These are phyloP conservation scores for Ophiostoma sp. DNA, from an alignment of 2,329 filamentous ascomycete species.

Conservation along the genomic window DNA sequence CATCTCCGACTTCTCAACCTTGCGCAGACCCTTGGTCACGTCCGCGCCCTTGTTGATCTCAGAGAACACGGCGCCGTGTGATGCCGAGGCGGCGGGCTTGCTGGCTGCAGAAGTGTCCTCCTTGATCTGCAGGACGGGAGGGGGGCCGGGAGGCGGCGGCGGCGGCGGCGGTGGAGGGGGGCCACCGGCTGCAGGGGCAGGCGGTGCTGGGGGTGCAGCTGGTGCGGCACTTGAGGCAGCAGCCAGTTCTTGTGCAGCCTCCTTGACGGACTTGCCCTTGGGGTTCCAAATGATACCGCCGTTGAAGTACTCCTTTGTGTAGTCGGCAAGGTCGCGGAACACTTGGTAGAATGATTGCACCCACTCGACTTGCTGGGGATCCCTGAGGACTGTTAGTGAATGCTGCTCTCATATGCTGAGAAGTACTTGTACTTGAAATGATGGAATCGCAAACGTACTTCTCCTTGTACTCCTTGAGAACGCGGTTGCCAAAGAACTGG, in stretches of 20 bases:
- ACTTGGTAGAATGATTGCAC: constrained; percentile 88
- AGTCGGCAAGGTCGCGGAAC: constrained; percentile 76
- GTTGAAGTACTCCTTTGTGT: constrained; percentile 76
- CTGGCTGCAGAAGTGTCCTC: constrained; percentile 43
- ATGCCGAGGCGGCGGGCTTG: constrained; percentile 42
- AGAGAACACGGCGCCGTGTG: constrained; percentile 83
- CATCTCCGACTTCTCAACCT: constrained; percentile 94
- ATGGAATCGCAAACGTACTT: constrained; percentile 37
- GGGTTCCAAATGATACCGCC: constrained; percentile 83
- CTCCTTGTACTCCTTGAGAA: constrained; percentile 84
- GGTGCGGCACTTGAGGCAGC: constrained; percentile 35
- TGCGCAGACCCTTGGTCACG: constrained; percentile 84
- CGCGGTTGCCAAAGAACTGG: constrained; percentile 91
- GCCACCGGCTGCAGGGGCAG: constrained; percentile 45
- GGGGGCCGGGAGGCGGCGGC: constrained; percentile 64
- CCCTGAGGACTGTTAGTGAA: constrained; percentile 44
- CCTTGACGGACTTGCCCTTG: constrained; percentile 65
- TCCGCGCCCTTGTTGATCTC: constrained; percentile 82
- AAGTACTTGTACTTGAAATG: not conserved
- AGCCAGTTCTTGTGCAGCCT: constrained; percentile 58
- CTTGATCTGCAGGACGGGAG: constrained; percentile 59
- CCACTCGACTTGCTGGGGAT: constrained; percentile 77
- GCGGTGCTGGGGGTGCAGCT: constrained; percentile 46
- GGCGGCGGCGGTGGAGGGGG: constrained; percentile 62
- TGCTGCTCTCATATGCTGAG: not conserved